phyloP scores from a whole-genome alignment of 1,284 basidiomycete species.

The Puccinia hordei region DNA sequence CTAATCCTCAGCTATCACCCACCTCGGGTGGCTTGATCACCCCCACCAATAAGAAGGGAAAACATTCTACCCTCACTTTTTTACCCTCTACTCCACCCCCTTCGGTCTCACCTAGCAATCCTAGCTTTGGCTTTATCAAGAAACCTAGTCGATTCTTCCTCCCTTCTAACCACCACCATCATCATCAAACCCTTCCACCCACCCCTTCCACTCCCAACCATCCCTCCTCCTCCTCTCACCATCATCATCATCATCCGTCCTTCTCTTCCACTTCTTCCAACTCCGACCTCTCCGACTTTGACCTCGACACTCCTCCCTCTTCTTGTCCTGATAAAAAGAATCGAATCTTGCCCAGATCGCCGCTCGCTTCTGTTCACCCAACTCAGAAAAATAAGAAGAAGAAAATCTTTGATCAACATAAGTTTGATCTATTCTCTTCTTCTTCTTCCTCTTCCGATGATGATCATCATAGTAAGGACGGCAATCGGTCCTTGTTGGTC shows the following conservation, averaged over 20 bases:
- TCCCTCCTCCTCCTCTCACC: not conserved
- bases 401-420: slow-evolving; percentile 4
- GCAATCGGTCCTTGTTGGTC: too few species aligned
- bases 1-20: too few species aligned
- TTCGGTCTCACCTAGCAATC: slow-evolving; percentile 38
- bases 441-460: too few species aligned
- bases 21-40: not conserved
- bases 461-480: too few species aligned
- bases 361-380: not conserved
- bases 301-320: too few species aligned
- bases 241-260: not conserved
- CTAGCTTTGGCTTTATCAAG: slow-evolving; percentile 42
- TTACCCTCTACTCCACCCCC: slow-evolving; percentile 43
- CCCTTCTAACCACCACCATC: not conserved
- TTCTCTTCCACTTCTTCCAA: not conserved
- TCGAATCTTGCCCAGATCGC: not conserved
- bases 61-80: slow-evolving; percentile 21
- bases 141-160: slow-evolving; percentile 34
- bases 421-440: slow-evolving; percentile 37
- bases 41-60: slow-evolving; percentile 34
- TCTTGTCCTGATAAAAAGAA: too few species aligned
- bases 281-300: not conserved
- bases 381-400: slow-evolving; percentile 14
- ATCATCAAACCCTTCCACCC: slow-evolving; percentile 23
- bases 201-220: slow-evolving; percentile 39